Conservation (phyloP, 2,329 filamentous ascomycete species). For the Allantophomopsis lycopodina region DNA sequence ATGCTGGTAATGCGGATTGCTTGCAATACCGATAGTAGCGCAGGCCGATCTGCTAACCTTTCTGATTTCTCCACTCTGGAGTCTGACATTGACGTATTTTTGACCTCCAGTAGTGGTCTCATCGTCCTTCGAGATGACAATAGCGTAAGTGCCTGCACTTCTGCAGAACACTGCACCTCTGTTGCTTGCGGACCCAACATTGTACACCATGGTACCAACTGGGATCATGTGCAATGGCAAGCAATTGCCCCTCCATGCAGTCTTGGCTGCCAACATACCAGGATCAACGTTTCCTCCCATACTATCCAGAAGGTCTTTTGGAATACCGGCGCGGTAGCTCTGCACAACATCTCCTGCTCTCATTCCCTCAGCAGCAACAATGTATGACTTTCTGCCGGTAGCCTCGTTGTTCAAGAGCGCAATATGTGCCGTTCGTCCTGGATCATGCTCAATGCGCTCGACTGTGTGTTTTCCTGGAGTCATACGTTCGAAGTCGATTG, state of each 20-base stretch:
- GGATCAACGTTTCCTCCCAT: slow-evolving; percentile 93
- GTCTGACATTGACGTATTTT: slow-evolving; percentile 67
- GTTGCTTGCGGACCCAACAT: slow-evolving; percentile 64
- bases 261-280: slow-evolving; percentile 89
- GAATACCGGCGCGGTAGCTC: slow-evolving; percentile 84
- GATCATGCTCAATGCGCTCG: slow-evolving; percentile 93
- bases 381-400: slow-evolving; percentile 71
- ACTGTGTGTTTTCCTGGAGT: slow-evolving; percentile 74
- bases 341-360: slow-evolving; percentile 82
- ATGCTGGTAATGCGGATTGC: slow-evolving; percentile 87
- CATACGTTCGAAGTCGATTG: slow-evolving; percentile 74
- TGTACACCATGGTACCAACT: slow-evolving; percentile 83
- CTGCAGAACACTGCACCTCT: slow-evolving; percentile 82
- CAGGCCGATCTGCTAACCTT: slow-evolving; percentile 85
- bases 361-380: slow-evolving; percentile 90
- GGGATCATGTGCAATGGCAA: slow-evolving; percentile 92
- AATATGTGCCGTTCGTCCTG: slow-evolving; percentile 84
- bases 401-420: slow-evolving; percentile 67
- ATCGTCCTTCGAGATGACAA: slow-evolving; percentile 81
- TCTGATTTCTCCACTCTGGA: slow-evolving; percentile 88
- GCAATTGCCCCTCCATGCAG: slow-evolving; percentile 88
- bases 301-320: slow-evolving; percentile 68
- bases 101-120: slow-evolving; percentile 50
- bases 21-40: slow-evolving; percentile 85
- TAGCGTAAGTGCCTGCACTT: slow-evolving; percentile 84